A percentile compares a stretch with the other conserved stretches of the same genome.
phyloP scores from a whole-genome alignment of 208 protist species.

The Acanthamoeba rhysodes region DNA sequence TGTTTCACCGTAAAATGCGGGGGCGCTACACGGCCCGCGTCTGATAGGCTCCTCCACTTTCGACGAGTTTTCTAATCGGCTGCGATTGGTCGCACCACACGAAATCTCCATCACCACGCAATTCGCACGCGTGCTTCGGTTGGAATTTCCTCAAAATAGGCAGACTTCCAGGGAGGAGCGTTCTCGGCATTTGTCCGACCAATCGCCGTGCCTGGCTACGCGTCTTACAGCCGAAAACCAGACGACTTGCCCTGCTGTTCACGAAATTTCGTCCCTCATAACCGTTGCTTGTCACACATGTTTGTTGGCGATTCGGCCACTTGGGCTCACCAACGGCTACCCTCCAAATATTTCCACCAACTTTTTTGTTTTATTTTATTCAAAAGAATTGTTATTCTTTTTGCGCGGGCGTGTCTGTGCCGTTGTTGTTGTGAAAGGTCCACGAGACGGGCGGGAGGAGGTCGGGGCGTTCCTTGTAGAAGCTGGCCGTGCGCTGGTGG shows the following conservation, averaged over 20 bases:
- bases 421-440: conserved; percentile 2
- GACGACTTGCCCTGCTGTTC: no score
- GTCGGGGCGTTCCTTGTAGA: background rate
- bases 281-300: no score
- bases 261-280: no score
- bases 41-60: background rate
- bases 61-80: background rate
- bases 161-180: background rate
- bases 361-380: no score
- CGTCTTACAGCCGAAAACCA: background rate
- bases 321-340: no score
- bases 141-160: background rate
- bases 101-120: conserved; percentile 10
- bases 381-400: no score
- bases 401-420: no score
- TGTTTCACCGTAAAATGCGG: conserved; percentile 44
- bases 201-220: background rate
- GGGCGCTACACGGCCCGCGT: background rate
- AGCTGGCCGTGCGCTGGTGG: conserved; percentile 1
- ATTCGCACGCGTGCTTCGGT: background rate
- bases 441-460: conserved; percentile 9
- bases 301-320: no score
- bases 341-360: no score
- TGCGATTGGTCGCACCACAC: background rate
- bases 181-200: background rate